phyloP scores from a whole-genome alignment of 2,329 filamentous ascomycete species.

The Cladophialophora bantiana region DNA sequence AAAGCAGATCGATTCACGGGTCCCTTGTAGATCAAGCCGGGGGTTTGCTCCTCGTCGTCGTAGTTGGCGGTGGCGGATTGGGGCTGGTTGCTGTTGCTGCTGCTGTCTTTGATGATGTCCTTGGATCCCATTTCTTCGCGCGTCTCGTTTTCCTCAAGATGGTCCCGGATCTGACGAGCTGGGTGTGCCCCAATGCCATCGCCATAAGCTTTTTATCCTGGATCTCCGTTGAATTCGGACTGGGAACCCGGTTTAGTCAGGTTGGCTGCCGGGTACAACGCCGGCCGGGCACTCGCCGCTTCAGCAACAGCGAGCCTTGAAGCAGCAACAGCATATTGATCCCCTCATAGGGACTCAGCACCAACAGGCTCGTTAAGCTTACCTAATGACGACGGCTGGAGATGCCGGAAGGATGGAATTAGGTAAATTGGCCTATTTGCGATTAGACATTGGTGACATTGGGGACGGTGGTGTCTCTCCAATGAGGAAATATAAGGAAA shows the following conservation, averaged over 20 bases:
- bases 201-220: background rate
- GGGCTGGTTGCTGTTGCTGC: background rate
- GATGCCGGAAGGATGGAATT: too few species aligned
- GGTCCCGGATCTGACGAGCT: background rate
- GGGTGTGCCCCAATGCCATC: background rate
- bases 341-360: too few species aligned
- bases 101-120: background rate
- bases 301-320: background rate
- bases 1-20: conserved; percentile 25
- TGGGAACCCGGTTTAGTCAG: background rate
- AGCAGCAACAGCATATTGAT: background rate
- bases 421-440: too few species aligned
- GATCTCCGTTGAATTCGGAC: background rate
- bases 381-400: too few species aligned
- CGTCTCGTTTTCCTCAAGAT: background rate
- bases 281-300: background rate
- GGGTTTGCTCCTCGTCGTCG: background rate
- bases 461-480: too few species aligned
- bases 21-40: background rate
- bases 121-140: background rate
- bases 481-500: too few species aligned
- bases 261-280: background rate
- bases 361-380: too few species aligned
- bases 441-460: too few species aligned
- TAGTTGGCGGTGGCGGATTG: background rate